These are phyloP conservation scores for Fraxinus baroniana DNA, from an alignment of 305 asterid species.

Conservation along the genomic window DNA sequence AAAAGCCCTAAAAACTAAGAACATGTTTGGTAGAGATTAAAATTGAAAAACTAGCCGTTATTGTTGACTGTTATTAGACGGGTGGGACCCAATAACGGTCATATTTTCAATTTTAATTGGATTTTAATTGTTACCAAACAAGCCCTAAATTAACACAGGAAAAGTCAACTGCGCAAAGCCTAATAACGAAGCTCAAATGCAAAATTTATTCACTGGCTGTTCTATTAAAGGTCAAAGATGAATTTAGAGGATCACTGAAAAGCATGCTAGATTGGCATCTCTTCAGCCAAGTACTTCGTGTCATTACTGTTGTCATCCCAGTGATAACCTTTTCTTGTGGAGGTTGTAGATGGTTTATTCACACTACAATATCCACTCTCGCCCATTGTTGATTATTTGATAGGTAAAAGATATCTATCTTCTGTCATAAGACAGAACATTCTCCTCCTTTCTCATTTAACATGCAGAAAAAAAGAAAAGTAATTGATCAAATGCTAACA, in stretches of 20 bases:
- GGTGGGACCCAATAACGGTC: no score
- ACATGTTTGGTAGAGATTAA: no score
- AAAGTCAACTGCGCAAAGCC: neutral
- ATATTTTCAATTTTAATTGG: no score
- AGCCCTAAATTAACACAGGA: conserved; percentile 1
- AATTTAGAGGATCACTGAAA: neutral
- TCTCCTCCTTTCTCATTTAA: neutral
- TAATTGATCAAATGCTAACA: neutral
- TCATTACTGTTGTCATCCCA: neutral
- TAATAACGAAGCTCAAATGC: neutral
- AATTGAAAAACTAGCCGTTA: no score
- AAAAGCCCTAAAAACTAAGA: conserved; percentile 4
- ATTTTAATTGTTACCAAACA: no score
- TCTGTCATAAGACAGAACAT: neutral
- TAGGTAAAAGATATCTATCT: neutral
- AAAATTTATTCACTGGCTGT: neutral
- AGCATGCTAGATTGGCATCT: conserved; percentile 2
- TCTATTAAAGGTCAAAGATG: neutral
- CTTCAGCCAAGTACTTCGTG: neutral
- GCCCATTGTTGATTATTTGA: neutral
- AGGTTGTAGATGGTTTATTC: neutral
- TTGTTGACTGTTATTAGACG: no score
- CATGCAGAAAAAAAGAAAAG: neutral
- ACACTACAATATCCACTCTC: neutral
- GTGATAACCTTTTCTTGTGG: conserved; percentile 1